phyloP scores from a whole-genome alignment of 306 rosid species.

The Cicer cuneatum region DNA sequence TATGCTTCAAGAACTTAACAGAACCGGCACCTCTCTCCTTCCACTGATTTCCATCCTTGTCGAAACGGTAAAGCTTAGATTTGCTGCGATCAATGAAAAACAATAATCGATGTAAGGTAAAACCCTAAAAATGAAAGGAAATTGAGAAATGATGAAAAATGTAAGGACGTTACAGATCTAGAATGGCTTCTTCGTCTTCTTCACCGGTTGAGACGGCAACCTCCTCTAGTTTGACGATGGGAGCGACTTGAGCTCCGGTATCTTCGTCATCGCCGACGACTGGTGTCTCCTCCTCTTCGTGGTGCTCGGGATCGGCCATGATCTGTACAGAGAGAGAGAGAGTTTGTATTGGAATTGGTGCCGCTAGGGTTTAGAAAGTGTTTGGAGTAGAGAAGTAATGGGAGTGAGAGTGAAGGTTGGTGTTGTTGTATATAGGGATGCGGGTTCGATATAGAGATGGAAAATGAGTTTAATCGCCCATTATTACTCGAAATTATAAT shows the following conservation, averaged over 20 bases:
- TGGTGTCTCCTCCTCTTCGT: conserved; percentile 79
- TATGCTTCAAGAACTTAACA: conserved; percentile 85
- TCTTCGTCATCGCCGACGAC: conserved; percentile 89
- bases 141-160: neutral
- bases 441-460: no score
- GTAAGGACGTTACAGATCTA: conserved; percentile 72
- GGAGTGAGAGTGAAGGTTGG: neutral
- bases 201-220: conserved; percentile 91
- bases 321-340: conserved; percentile 8
- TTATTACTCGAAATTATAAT: no score
- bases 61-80: conserved; percentile 92
- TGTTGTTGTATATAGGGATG: neutral
- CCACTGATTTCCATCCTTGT: conserved; percentile 95
- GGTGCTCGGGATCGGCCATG: conserved; percentile 86
- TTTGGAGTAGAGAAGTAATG: neutral
- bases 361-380: conserved; percentile 47
- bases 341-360: neutral
- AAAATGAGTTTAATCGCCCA: no score
- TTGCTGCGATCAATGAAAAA: conserved; percentile 55
- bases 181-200: conserved; percentile 77
- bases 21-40: conserved; percentile 97
- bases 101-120: neutral
- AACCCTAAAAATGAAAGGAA: neutral
- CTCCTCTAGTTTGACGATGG: conserved; percentile 91
- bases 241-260: conserved; percentile 96